A percentile compares a stretch with the other conserved stretches of the same genome.
phyloP scores from a whole-genome alignment of 1,284 basidiomycete species.

The Cutaneotrichosporon curvatum region DNA sequence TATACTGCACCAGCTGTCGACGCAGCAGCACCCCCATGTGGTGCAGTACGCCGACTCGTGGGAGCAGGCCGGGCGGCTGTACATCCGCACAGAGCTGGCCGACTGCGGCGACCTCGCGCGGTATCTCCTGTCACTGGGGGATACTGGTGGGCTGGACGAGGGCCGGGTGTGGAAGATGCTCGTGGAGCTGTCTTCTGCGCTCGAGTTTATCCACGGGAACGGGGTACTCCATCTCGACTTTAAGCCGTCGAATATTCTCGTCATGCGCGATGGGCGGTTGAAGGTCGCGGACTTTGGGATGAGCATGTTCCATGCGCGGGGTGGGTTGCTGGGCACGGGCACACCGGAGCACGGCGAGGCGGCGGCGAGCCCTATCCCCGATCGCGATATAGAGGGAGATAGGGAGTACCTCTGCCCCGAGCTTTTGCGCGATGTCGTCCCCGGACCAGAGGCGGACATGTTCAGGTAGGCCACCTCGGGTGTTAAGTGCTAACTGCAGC shows the following conservation, averaged over 20 bases:
- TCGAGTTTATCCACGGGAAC: slow-evolving; percentile 77
- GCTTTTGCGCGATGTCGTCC: slow-evolving; percentile 71
- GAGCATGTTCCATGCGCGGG: slow-evolving; percentile 48
- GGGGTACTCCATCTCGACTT: slow-evolving; percentile 90
- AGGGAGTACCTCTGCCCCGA: slow-evolving; percentile 95
- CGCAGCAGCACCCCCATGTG: slow-evolving; percentile 61
- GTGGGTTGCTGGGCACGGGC: slow-evolving; percentile 47
- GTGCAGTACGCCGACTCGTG: slow-evolving; percentile 86
- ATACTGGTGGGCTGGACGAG: slow-evolving; percentile 74
- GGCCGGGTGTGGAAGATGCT: slow-evolving; percentile 94
- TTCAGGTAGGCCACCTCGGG: slow-evolving; percentile 90
- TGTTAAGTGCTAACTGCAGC: slow-evolving; percentile 49
- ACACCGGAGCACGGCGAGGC: no score
- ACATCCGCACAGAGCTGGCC: slow-evolving; percentile 87
- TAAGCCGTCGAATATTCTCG: slow-evolving; percentile 93
- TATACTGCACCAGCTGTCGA: slow-evolving; percentile 68
- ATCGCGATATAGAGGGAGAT: slow-evolving; percentile 71
- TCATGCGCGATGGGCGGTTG: slow-evolving; percentile 78
- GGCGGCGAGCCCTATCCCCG: no score
- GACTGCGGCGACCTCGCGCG: slow-evolving; percentile 82
- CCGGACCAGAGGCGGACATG: slow-evolving; percentile 85
- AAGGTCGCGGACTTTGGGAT: slow-evolving; percentile 98
- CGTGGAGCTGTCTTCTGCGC: slow-evolving; percentile 69
- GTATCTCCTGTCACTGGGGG: slow-evolving; percentile 85
- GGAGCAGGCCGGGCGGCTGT: slow-evolving; percentile 83